Evolutionary conservation across 192 early-diverging fungal genomes (phyloP), one percentile per base, ranked within the genome.

Genomic region (Backusella luteola): DNA sequence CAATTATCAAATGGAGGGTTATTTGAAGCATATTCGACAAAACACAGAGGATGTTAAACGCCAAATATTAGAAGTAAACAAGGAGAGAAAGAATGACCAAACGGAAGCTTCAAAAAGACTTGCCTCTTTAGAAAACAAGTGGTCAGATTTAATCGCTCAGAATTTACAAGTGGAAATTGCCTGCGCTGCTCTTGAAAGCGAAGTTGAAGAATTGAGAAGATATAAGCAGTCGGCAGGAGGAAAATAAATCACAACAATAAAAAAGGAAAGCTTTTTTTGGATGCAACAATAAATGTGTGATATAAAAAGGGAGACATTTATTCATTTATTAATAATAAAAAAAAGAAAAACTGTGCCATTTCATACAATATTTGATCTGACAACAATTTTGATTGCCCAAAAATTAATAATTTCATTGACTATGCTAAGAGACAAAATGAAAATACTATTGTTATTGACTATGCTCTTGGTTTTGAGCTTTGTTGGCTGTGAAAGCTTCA

Each of bases 81-180:
- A 82, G 29, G 78, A 87, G 39, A 72, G 88, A 26, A 87, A 87
- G 77, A 68, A 77, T n/a, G 85, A 87, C 44, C 88, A 89, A 29
- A 73, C 69, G 74, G 79, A 89, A 44, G 84, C 82, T 3, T 86
- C 83, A 15, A 76, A 71, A 42, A 72, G 83, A 21, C 66, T 89
- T 34, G 76, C 77, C 26, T 75, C 79, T 14, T 49, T 89, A 49
- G 86, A 89, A 39, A 77, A 84, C 56, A 86, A 87, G 63, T 89
- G 88, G 86, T 83, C 80, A 2, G 84, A 87, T 42, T 66, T 86
- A 36, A 83, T 87, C 59, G 86, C 84, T 35, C 79, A 84, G 34
- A 87, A 85, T 49, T 66, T 89, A 26, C 86, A 88, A 68, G 87
- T 88, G 0, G 87, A 88, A 38, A 79, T 88, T 26, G 87, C 85